Conservation (phyloP, 1,139 yeast genomes). For the Scheffersomyces stambukii region DNA sequence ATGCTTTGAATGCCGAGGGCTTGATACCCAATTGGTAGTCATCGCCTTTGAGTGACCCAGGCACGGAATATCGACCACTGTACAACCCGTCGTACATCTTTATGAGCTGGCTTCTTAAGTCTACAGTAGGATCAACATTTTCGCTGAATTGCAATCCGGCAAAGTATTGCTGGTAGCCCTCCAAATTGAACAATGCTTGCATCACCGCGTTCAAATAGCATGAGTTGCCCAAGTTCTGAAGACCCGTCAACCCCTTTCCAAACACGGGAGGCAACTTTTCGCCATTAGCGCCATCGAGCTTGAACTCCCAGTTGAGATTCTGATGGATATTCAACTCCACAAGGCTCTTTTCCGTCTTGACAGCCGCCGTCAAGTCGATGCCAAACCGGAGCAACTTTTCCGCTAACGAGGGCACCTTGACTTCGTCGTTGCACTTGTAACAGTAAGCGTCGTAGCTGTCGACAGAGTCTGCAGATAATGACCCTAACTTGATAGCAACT, state of each 20-base stretch:
- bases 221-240: conserved; percentile 87
- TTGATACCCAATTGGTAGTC: conserved; percentile 72
- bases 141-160: conserved; percentile 19
- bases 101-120: conserved; percentile 65
- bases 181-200: conserved; percentile 53
- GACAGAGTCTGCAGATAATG: conserved; percentile 67
- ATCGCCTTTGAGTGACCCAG: conserved; percentile 40
- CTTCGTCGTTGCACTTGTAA: conserved; percentile 85
- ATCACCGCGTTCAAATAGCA: conserved; percentile 84
- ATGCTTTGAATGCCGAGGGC: conserved; percentile 69
- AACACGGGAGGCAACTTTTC: conserved; percentile 58
- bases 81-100: conserved; percentile 77
- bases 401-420: conserved; percentile 61
- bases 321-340: conserved; percentile 90
- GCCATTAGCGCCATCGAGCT: conserved; percentile 71
- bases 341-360: conserved; percentile 78
- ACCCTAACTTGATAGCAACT: conserved; percentile 87
- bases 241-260: conserved; percentile 73
- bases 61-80: conserved; percentile 69
- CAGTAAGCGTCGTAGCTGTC: conserved; percentile 74
- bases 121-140: conserved; percentile 49
- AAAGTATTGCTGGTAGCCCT: conserved; percentile 37
- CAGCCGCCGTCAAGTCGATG: conserved; percentile 54
- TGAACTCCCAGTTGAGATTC: conserved; percentile 89
- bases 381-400: conserved; percentile 56